Conservation (phyloP, 352 stramenopile species). For the Aphanomyces astaci region DNA sequence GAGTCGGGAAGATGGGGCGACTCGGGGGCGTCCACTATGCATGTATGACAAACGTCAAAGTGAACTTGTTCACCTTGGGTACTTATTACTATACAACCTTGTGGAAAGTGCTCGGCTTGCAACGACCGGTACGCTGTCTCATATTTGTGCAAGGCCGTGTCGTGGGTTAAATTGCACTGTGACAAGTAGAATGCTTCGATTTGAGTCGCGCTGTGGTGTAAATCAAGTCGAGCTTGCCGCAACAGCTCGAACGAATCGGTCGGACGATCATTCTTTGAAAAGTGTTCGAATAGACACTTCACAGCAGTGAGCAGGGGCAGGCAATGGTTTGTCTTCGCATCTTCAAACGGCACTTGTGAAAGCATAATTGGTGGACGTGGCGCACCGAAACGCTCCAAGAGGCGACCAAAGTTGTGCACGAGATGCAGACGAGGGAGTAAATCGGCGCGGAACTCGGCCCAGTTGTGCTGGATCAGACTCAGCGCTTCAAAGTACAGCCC, state of each 20-base stretch:
- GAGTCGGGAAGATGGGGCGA: neutral
- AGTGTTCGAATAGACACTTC: constrained; percentile 25
- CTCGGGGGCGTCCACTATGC: neutral
- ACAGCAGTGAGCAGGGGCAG: constrained; percentile 38
- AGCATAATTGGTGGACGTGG: neutral
- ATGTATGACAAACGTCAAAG: neutral
- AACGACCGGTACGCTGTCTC: neutral
- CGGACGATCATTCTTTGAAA: neutral
- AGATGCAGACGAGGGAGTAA: constrained; percentile 62
- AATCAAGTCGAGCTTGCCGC: constrained; percentile 12
- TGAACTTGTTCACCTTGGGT: too few relatives aligned
- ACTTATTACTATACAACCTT: too few relatives aligned
- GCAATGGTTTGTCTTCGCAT: constrained; percentile 41
- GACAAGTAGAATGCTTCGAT: constrained; percentile 42
- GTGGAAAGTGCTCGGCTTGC: constrained; percentile 3
- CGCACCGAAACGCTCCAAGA: constrained; percentile 26
- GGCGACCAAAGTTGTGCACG: constrained; percentile 48
- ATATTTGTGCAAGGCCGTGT: constrained; percentile 1
- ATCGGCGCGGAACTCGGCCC: constrained; percentile 53
- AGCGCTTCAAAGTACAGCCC: constrained; percentile 49
- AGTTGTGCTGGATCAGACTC: constrained; percentile 43
- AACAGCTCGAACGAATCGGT: too few relatives aligned
- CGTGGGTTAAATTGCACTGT: constrained; percentile 37
- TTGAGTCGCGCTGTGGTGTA: constrained; percentile 22
- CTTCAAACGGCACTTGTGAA: neutral